Conservation (phyloP, 1,284 basidiomycete species). For the Kalmanozyma brasiliensis region DNA sequence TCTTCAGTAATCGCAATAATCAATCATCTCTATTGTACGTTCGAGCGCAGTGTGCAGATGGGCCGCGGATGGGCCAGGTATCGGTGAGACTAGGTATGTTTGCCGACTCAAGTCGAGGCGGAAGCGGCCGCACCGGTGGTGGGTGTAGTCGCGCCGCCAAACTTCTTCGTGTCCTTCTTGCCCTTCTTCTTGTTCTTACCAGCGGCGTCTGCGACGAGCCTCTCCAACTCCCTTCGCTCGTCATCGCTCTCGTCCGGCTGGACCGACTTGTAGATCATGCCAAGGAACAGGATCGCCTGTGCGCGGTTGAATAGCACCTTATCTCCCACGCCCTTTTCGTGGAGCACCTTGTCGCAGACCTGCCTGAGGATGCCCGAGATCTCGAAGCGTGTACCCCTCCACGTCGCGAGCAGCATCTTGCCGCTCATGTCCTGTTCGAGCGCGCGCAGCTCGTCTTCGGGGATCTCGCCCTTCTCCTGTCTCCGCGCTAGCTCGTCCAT, state of each 20-base stretch:
- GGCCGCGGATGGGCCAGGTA: slow-evolving; percentile 18
- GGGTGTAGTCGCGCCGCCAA: slow-evolving; percentile 13
- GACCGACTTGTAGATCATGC: slow-evolving; percentile 66
- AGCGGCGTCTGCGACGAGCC: slow-evolving; percentile 70
- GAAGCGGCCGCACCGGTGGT: slow-evolving; percentile 19
- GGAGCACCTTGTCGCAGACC: slow-evolving; percentile 65
- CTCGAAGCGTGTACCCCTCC: slow-evolving; percentile 62
- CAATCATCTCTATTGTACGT: too few relatives aligned
- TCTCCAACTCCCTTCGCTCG: slow-evolving; percentile 66
- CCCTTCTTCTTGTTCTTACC: slow-evolving; percentile 69
- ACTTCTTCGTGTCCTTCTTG: slow-evolving; percentile 51
- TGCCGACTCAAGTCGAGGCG: slow-evolving; percentile 5
- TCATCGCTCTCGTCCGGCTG: slow-evolving; percentile 65
- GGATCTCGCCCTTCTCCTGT: slow-evolving; percentile 87
- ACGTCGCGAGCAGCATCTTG: slow-evolving; percentile 71
- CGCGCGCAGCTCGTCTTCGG: slow-evolving; percentile 76
- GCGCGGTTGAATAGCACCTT: slow-evolving; percentile 65
- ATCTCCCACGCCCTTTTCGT: slow-evolving; percentile 65
- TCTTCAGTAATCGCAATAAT: too few relatives aligned
- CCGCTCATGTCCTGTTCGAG: slow-evolving; percentile 94
- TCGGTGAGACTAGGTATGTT: neutral
- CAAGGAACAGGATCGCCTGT: slow-evolving; percentile 60
- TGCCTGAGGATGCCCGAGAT: slow-evolving; percentile 61
- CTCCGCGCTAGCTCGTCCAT: slow-evolving; percentile 89
- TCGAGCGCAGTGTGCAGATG: too few relatives aligned